Evolutionary conservation across 2,329 filamentous ascomycete species (phyloP), one percentile per base, ranked within the genome.

Genomic region (Curvularia lunata): DNA sequence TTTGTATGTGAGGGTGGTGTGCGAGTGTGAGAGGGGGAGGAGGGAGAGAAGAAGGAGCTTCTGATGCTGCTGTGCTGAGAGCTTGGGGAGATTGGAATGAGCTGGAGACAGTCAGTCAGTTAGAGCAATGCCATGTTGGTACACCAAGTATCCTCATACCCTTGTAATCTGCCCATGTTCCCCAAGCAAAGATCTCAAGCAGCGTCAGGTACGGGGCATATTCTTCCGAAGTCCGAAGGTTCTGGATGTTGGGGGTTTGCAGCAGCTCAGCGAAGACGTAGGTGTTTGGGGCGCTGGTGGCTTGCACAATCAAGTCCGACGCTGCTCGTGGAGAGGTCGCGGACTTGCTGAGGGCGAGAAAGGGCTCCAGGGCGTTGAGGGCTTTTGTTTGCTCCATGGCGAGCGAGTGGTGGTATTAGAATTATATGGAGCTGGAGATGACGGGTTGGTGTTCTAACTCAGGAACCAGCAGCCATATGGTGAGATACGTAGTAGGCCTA

Each of bases 261-360:
- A 99, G 87, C n/a, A 99, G 88, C 80, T 98, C 94, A 66, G 91
- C 87, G 81, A 99, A 99, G 79, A 98, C 85, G 77, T 89, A 99
- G 64, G 93, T 96, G 77, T 92, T 91, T 27, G 91, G 87, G 54
- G 88, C 88, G n/a, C 92, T 92, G 49, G 92, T 98, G 61, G 93
- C 95, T 78, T 92, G 91, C 43, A 84, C 87, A 75, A 98, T 86
- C 52, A 98, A 86, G 75, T 97, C 92, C 71, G 91, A 89, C 41
- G 93, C 90, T 57, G 92, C 91, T 67, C 91, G 89, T 40, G 92
- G 89, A 10, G 92, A 92, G 6, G 87, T 91, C 62, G 91, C 92
- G 10, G 92, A 91, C 75, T 93, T 95, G 71, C 90, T 90, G 64
- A 97, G 90, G 51, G 90, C 90, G 59, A 99, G 82, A 80, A 94